phyloP scores from a whole-genome alignment of 1,284 basidiomycete genomes.

The Ceratobasidium sp. region DNA sequence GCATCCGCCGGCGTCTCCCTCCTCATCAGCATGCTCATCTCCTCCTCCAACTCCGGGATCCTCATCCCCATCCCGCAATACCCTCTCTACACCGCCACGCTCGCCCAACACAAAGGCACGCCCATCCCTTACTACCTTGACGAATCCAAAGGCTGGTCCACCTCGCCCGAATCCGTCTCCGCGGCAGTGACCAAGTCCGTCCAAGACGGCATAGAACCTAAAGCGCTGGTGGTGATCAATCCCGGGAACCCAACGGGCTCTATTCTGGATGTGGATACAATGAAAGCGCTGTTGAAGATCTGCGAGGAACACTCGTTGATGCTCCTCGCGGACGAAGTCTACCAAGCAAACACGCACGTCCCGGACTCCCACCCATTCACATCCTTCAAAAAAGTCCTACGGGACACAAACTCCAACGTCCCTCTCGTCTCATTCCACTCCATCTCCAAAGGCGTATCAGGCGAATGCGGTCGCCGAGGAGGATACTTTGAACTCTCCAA shows the following conservation, averaged over 20 bases:
- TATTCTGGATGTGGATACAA: conserved; percentile 78
- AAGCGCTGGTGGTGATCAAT: conserved; percentile 94
- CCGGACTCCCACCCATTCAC: conserved; percentile 79
- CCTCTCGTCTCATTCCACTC: conserved; percentile 95
- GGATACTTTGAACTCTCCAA: conserved; percentile 95
- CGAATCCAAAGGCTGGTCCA: conserved; percentile 86
- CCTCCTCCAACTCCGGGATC: conserved; percentile 73
- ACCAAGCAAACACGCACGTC: conserved; percentile 91
- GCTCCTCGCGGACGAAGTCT: conserved; percentile 94
- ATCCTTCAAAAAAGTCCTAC: conserved; percentile 91
- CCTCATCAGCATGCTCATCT: conserved; percentile 85
- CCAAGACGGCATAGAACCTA: conserved; percentile 73
- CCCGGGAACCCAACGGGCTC: conserved; percentile 96
- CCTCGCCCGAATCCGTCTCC: conserved; percentile 80
- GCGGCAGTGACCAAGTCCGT: conserved; percentile 77
- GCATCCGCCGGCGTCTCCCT: conserved; percentile 94
- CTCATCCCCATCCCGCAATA: conserved; percentile 99
- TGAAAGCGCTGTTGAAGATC: conserved; percentile 80
- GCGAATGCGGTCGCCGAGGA: conserved; percentile 93
- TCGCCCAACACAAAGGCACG: conserved; percentile 87
- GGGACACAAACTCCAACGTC: conserved; percentile 71
- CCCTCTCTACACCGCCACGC: conserved; percentile 95
- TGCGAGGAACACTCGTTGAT: conserved; percentile 90
- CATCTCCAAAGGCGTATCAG: conserved; percentile 93
- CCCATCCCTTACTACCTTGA: conserved; percentile 92